phyloP scores from a whole-genome alignment of 164 flowering plant species.

The Dillenia turbinata region DNA sequence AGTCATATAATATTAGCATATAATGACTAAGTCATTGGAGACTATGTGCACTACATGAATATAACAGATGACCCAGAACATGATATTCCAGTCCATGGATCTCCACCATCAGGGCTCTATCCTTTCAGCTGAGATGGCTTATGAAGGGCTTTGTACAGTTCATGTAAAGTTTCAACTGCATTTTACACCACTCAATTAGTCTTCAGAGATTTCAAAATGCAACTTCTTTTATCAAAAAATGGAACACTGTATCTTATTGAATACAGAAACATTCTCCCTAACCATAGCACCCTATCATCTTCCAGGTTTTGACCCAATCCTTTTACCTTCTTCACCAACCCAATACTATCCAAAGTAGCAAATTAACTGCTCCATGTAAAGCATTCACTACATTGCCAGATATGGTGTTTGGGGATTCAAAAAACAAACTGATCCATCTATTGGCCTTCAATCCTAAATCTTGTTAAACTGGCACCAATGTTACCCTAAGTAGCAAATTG shows the following conservation, averaged over 20 bases:
- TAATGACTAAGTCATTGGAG: neutral
- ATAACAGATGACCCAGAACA: conserved; percentile 60
- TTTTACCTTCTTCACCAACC: neutral
- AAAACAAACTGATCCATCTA: too few relatives aligned
- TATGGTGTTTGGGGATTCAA: too few relatives aligned
- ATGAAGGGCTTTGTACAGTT: conserved; percentile 48
- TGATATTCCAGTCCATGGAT: conserved; percentile 83
- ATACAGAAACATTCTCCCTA: neutral
- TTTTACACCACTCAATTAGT: neutral
- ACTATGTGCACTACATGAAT: conserved; percentile 37
- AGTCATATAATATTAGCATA: neutral
- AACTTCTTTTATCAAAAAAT: neutral
- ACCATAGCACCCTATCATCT: neutral
- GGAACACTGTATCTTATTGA: too few relatives aligned
- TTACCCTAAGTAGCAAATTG: too few relatives aligned
- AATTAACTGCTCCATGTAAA: neutral
- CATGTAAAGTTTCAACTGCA: conserved; percentile 59
- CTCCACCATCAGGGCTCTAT: conserved; percentile 60
- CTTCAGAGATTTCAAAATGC: neutral
- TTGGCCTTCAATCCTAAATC: too few relatives aligned
- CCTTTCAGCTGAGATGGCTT: conserved; percentile 50
- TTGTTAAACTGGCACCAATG: too few relatives aligned
- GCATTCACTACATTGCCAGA: too few relatives aligned
- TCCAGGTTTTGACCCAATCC: too few relatives aligned
- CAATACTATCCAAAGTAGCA: neutral